phyloP scores from a whole-genome alignment of 139 green algal species.

The Micromonas commoda region DNA sequence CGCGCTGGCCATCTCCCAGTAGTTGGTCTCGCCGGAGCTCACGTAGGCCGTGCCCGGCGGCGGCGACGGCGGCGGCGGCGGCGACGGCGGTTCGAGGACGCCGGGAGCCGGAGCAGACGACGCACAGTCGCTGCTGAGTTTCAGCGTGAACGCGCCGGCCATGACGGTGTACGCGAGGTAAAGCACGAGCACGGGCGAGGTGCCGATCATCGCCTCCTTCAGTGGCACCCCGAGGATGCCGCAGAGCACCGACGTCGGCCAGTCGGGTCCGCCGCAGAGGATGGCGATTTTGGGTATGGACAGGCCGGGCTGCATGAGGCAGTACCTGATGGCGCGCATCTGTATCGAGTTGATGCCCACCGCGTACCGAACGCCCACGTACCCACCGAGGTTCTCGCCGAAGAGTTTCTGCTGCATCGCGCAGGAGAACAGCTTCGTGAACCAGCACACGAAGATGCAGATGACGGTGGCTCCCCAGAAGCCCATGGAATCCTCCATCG shows the following conservation, averaged over 20 bases:
- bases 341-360: slow-evolving; percentile 19
- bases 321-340: slow-evolving; percentile 22
- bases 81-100: no score
- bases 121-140: background rate
- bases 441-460: slow-evolving; percentile 4
- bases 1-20: background rate
- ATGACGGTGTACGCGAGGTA: slow-evolving; percentile 11
- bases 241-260: slow-evolving; percentile 27
- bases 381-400: slow-evolving; percentile 2
- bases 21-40: background rate
- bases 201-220: slow-evolving; percentile 11
- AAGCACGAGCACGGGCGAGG: slow-evolving; percentile 14
- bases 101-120: no score
- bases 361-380: background rate
- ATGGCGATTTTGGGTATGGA: slow-evolving; percentile 7
- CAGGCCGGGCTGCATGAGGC: slow-evolving; percentile 9
- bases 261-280: slow-evolving; percentile 26
- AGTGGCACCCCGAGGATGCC: slow-evolving; percentile 10
- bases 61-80: no score
- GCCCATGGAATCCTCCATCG: background rate
- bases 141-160: slow-evolving; percentile 16
- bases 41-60: background rate
- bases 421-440: slow-evolving; percentile 21
- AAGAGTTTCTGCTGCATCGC: slow-evolving; percentile 25
- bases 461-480: slow-evolving; percentile 18